These are phyloP conservation scores for Casaregolazyma lundiana DNA, from an alignment of 1,139 yeast species.

Conservation along the genomic window DNA sequence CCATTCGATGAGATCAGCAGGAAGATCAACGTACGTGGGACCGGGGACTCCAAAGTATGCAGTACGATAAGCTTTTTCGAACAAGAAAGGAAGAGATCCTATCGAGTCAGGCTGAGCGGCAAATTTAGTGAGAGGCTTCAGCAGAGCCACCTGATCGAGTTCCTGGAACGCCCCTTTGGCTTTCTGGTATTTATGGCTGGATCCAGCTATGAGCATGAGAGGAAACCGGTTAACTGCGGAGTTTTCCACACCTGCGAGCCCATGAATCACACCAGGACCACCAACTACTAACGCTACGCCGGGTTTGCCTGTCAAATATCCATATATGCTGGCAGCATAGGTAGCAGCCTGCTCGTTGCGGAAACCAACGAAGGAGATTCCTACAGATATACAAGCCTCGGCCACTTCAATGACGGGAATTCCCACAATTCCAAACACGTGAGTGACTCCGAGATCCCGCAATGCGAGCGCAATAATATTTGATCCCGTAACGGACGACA, in stretches of 20 bases:
- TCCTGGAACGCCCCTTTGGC: conserved; percentile 65
- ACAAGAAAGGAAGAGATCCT: conserved; percentile 36
- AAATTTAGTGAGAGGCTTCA: conserved; percentile 46
- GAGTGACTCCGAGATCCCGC: conserved; percentile 45
- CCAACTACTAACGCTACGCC: conserved; percentile 65
- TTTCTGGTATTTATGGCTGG: conserved; percentile 44
- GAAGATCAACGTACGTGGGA: conserved; percentile 56
- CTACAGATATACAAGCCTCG: conserved; percentile 48
- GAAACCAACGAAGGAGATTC: conserved; percentile 52
- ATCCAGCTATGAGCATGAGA: conserved; percentile 56
- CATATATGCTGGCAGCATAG: conserved; percentile 65
- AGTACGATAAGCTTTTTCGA: conserved; percentile 48
- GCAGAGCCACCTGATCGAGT: conserved; percentile 51
- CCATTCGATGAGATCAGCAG: conserved; percentile 52
- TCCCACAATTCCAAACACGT: conserved; percentile 63
- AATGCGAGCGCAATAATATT: conserved; percentile 45
- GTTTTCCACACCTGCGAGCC: conserved; percentile 59
- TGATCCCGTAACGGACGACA: conserved; percentile 32
- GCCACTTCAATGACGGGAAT: conserved; percentile 62
- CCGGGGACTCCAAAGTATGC: conserved; percentile 53
- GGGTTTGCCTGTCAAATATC: conserved; percentile 56
- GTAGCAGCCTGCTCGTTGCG: conserved; percentile 68
- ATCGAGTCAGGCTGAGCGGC: conserved; percentile 42
- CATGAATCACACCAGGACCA: conserved; percentile 65
- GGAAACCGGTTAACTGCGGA: conserved; percentile 58